phyloP scores from a whole-genome alignment of 2,329 filamentous ascomycete genomes.

The Cladosporium halotolerans region DNA sequence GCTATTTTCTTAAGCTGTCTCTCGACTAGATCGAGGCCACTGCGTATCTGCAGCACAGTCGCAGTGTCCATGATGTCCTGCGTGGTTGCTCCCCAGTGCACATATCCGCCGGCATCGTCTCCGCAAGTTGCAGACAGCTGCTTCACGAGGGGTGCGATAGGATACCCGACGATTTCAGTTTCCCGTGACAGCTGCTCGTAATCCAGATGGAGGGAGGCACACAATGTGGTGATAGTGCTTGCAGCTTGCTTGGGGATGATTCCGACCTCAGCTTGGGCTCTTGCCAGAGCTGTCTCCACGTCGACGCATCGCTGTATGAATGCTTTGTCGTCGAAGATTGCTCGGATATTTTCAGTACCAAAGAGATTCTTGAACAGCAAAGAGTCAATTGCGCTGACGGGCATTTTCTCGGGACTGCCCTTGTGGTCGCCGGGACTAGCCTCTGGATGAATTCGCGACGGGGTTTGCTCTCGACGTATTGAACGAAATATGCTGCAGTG shows the following conservation, averaged over 20 bases:
- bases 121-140: conserved; percentile 24
- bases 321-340: conserved; percentile 1
- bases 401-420: conserved; percentile 11
- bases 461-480: no score
- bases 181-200: conserved; percentile 7
- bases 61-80: conserved; percentile 29
- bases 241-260: conserved; percentile 23
- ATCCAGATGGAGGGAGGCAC: background rate
- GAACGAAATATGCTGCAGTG: no score
- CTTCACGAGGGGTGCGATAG: conserved; percentile 26
- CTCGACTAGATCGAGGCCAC: conserved; percentile 19
- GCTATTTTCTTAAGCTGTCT: conserved; percentile 13
- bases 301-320: conserved; percentile 1
- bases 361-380: conserved; percentile 17
- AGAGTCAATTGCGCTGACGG: conserved; percentile 22
- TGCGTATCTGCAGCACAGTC: conserved; percentile 23
- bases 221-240: conserved; percentile 15
- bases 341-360: background rate
- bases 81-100: conserved; percentile 30
- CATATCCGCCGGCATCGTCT: conserved; percentile 22
- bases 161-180: conserved; percentile 29
- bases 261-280: background rate
- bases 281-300: conserved; percentile 2
- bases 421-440: no score
- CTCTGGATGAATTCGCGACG: no score